A percentile compares a stretch with the other conserved stretches of the same genome.
Conservation (phyloP, 163 green algal species). For the Scenedesmus sp. region DNA sequence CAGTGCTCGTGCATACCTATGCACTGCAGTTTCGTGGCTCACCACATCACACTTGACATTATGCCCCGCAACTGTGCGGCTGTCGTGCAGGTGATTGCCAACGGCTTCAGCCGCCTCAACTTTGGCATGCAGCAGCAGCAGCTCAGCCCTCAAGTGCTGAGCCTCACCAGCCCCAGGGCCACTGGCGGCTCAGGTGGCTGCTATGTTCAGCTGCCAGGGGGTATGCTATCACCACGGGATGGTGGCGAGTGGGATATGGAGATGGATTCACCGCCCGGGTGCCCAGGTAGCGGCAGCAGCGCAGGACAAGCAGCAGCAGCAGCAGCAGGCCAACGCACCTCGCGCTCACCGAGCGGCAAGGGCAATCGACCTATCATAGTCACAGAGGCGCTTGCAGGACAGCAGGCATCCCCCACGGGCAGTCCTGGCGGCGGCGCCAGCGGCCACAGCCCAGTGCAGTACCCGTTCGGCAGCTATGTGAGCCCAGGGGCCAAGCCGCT, state of each 20-base stretch:
- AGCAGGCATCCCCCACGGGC: background rate
- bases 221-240: background rate
- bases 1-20: background rate
- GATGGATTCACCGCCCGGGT: conserved; percentile 20
- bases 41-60: background rate
- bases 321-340: background rate
- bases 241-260: conserved; percentile 22
- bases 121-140: conserved; percentile 35
- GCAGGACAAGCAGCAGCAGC: background rate
- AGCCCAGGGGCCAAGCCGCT: background rate
- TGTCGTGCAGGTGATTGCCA: conserved; percentile 40
- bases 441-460: background rate
- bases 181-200: background rate
- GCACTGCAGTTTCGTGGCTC: background rate
- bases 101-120: conserved; percentile 43
- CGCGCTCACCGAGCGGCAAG: conserved; percentile 4
- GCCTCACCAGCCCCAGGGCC: background rate
- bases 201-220: conserved; percentile 12
- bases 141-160: background rate
- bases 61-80: too few relatives aligned
- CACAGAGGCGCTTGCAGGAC: background rate
- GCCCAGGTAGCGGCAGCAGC: conserved; percentile 9
- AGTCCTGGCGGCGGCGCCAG: background rate
- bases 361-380: background rate
- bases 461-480: background rate